Percentiles rank a stretch among this genome's conserved stretches.
These are phyloP conservation scores for Xylariaceae sp. DNA, from an alignment of 2,329 filamentous ascomycete species.

Conservation along the genomic window DNA sequence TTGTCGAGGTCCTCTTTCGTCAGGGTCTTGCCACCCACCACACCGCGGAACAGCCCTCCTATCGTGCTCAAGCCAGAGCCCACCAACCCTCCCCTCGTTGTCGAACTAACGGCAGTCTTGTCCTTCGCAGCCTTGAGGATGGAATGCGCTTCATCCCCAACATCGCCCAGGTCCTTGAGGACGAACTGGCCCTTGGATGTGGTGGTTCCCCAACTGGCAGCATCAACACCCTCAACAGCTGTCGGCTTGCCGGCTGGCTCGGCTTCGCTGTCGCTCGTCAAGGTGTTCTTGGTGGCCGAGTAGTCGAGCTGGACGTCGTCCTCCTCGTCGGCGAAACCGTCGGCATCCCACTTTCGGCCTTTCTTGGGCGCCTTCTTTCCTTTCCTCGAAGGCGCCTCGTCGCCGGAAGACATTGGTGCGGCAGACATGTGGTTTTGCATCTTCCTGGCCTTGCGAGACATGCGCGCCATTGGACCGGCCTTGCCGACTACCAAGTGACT, in stretches of 20 bases:
- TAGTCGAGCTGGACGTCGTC: conserved; percentile 83
- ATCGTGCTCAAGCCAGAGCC: conserved; percentile 79
- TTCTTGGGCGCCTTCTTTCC: conserved; percentile 70
- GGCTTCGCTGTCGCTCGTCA: conserved; percentile 52
- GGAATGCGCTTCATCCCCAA: conserved; percentile 88
- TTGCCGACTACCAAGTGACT: conserved; percentile 71
- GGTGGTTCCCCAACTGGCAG: conserved; percentile 78
- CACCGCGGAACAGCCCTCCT: conserved; percentile 86
- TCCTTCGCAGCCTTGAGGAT: conserved; percentile 81
- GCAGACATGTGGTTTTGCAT: conserved; percentile 63
- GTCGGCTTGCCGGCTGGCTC: conserved; percentile 51
- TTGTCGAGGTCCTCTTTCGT: conserved; percentile 87
- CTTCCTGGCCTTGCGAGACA: conserved; percentile 76
- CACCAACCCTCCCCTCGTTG: conserved; percentile 63
- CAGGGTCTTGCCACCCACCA: conserved; percentile 90
- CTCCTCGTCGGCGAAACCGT: conserved; percentile 82
- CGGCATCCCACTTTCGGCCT: conserved; percentile 87
- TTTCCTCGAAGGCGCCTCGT: conserved; percentile 66
- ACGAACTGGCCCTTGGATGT: conserved; percentile 91
- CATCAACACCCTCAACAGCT: conserved; percentile 70
- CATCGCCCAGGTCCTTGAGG: conserved; percentile 86
- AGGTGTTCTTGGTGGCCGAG: conserved; percentile 59
- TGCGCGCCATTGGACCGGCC: conserved; percentile 69
- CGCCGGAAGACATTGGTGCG: conserved; percentile 70
- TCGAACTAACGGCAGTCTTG: conserved; percentile 50